A percentile compares a stretch with the other conserved stretches of the same genome.
Conservation (phyloP, 1,139 yeast genomes). For the Taphrina sp. region DNA sequence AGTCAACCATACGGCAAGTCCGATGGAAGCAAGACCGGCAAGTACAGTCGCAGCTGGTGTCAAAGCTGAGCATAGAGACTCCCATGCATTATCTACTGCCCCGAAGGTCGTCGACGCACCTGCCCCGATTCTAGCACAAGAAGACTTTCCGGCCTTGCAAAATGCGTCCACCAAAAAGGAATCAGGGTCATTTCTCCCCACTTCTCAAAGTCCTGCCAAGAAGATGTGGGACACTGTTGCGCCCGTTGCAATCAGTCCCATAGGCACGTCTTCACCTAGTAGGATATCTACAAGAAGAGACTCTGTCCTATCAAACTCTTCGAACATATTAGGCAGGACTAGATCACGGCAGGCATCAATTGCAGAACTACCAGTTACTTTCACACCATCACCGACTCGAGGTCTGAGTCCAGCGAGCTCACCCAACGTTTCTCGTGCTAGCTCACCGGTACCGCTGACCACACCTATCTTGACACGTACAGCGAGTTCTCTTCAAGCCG, state of each 20-base stretch:
- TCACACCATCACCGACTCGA: conserved; percentile 5
- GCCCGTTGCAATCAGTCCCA: conserved; percentile 6
- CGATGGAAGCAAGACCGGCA: no score
- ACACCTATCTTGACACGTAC: neutral
- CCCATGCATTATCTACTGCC: conserved; percentile 2
- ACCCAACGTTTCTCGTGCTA: conserved; percentile 3
- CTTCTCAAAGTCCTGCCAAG: neutral
- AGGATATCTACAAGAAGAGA: neutral
- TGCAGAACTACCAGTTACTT: neutral
- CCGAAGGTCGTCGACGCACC: neutral
- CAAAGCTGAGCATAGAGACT: neutral
- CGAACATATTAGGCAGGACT: neutral
- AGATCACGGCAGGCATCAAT: conserved; percentile 7
- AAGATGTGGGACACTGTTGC: conserved; percentile 16
- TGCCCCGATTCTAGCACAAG: conserved; percentile 1
- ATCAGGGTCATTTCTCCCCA: neutral
- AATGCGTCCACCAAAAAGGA: neutral
- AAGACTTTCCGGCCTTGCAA: conserved; percentile 3
- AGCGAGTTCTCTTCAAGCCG: neutral
- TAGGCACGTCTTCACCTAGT: neutral
- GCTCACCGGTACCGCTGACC: conserved; percentile 7
- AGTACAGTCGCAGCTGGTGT: no score
- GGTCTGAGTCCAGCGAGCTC: conserved; percentile 5
- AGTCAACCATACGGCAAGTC: conserved; percentile 12
- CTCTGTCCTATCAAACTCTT: conserved; percentile 3